These are phyloP conservation scores for Fragaria ananassa DNA, from an alignment of 306 rosid genomes.

Conservation along the genomic window DNA sequence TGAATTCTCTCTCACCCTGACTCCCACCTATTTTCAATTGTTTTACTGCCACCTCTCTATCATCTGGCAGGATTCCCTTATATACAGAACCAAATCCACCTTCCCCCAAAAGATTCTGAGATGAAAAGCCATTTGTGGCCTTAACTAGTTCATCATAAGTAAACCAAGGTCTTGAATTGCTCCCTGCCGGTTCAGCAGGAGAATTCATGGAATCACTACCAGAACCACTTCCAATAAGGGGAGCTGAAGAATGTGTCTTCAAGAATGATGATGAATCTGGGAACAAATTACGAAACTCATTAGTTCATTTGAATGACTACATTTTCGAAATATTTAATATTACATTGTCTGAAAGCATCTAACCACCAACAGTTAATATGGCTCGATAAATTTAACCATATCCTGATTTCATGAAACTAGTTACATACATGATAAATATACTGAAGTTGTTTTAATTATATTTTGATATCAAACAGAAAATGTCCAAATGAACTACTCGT, in stretches of 20 bases:
- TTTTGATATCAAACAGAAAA: background rate
- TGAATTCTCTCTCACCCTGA: constrained; percentile 89
- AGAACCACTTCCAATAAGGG: constrained; percentile 52
- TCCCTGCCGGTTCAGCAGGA: constrained; percentile 60
- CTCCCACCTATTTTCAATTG: constrained; percentile 79
- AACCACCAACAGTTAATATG: background rate
- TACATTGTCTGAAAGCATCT: background rate
- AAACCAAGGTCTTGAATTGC: constrained; percentile 83
- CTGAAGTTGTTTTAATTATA: background rate
- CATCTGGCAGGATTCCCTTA: constrained; percentile 82
- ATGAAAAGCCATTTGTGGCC: constrained; percentile 75
- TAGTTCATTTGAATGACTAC: constrained; percentile 16
- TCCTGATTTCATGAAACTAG: background rate
- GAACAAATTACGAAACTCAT: constrained; percentile 28
- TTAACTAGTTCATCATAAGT: constrained; percentile 69
- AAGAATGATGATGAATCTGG: constrained; percentile 68
- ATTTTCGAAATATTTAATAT: constrained; percentile 11
- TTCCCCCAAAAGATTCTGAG: constrained; percentile 76
- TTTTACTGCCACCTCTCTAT: constrained; percentile 85
- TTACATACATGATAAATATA: background rate
- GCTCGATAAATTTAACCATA: background rate
- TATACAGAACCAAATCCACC: constrained; percentile 94
- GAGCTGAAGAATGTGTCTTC: constrained; percentile 68
- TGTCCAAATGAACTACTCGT: background rate
- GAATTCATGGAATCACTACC: constrained; percentile 51